phyloP scores from a whole-genome alignment of 2,329 filamentous ascomycete genomes.

The Erysiphe neolycopersici region DNA sequence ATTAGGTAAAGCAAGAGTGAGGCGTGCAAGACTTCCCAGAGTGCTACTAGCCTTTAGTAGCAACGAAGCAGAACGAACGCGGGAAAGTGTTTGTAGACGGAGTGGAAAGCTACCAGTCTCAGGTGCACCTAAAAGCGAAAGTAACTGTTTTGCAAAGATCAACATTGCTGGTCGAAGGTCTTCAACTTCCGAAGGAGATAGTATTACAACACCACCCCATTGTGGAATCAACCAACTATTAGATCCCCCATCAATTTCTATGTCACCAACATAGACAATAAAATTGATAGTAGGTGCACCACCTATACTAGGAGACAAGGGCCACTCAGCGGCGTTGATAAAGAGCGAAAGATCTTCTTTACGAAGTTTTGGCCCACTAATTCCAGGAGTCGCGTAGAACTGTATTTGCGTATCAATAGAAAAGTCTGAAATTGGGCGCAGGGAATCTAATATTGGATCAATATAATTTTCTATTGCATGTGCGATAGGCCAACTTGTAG shows the following conservation, averaged over 20 bases:
- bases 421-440: constrained; percentile 74
- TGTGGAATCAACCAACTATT: constrained; percentile 79
- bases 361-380: constrained; percentile 33
- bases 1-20: constrained; percentile 58
- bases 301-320: constrained; percentile 78
- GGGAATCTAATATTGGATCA: constrained; percentile 49
- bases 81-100: constrained; percentile 56
- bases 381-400: constrained; percentile 54
- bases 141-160: constrained; percentile 71
- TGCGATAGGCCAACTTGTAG: constrained; percentile 82
- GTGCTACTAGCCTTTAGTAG: constrained; percentile 79
- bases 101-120: constrained; percentile 61
- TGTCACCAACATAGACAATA: constrained; percentile 58
- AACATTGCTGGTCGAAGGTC: constrained; percentile 57
- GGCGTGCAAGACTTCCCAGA: constrained; percentile 68
- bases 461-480: constrained; percentile 57
- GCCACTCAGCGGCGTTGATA: constrained; percentile 96
- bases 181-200: constrained; percentile 22
- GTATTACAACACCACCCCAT: constrained; percentile 57
- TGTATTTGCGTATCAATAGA: constrained; percentile 93
- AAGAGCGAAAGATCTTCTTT: constrained; percentile 82
- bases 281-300: constrained; percentile 89
- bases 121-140: constrained; percentile 68
- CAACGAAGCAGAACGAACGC: constrained; percentile 65
- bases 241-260: constrained; percentile 19